Evolutionary conservation across 2,329 filamentous ascomycete species (phyloP).

Genomic region (Pleurostoma richardsiae): DNA sequence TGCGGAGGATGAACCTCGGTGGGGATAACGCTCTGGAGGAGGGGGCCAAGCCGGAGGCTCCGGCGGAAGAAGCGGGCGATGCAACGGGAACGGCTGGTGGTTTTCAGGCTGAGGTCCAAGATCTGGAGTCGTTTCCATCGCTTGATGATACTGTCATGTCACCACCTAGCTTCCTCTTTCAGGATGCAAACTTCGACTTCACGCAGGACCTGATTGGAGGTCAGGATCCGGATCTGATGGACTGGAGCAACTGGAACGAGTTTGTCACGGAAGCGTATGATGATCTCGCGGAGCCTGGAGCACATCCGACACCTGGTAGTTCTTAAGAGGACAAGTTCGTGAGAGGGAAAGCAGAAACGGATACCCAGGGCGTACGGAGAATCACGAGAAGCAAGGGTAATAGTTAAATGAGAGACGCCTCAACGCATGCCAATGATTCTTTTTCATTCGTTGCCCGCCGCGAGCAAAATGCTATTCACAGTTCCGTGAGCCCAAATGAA

Average conservation of each 20-base stretch:
- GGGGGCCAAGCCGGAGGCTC: not conserved
- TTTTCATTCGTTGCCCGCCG: constrained; percentile 38
- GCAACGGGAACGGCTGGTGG: not conserved
- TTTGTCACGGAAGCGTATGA: constrained; percentile 32
- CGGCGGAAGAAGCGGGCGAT: not conserved
- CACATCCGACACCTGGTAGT: not conserved
- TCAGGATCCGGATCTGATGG: constrained; percentile 20
- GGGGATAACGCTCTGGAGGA: not conserved
- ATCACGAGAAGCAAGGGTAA: too few species aligned
- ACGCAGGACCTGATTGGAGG: constrained; percentile 11
- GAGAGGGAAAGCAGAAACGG: too few species aligned
- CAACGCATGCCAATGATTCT: constrained; percentile 27
- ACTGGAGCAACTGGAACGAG: constrained; percentile 37
- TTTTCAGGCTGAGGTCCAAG: not conserved
- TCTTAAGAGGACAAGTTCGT: not conserved
- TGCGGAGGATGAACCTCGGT: constrained; percentile 17
- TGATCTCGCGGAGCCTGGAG: not conserved
- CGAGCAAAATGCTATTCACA: constrained; percentile 53
- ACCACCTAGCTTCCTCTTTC: not conserved
- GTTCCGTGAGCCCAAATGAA: constrained; percentile 58
- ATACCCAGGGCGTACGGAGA: too few species aligned
- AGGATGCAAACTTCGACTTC: not conserved
- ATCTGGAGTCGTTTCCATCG: not conserved
- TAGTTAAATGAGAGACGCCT: too few species aligned
- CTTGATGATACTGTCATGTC: not conserved